Base-by-base conservation (phyloP, 2,329 filamentous ascomycete genomes). In the Nemania diffusa region DNA sequence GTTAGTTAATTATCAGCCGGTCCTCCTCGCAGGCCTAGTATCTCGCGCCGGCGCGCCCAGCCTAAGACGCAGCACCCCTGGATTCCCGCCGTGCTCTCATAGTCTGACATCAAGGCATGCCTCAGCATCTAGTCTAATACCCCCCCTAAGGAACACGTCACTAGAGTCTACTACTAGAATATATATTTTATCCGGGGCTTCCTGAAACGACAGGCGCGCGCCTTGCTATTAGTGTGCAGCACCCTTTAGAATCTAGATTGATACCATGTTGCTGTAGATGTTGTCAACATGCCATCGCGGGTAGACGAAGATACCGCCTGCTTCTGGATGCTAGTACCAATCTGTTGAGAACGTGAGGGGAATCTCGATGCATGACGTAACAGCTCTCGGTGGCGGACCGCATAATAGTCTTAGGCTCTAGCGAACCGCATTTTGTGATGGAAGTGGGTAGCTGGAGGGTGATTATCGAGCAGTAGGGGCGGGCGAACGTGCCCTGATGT, bases 201-300 rank as follows among this genome's bases (percentile, higher is more conserved):
- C 55, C 75, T 51, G 74, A 82, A 71, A 42, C 74, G 56, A 71
- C 78, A 72, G 50, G 74, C 32, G 59, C 78, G 60, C 61, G 73
- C 34, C 62, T 74, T 53, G 1, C 66, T 64, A 29, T 80, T 77
- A 4, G 20, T 22, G 34, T 67, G n/a, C n/a, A n/a, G n/a, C n/a
- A n/a, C 62, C 7, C 62, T 68, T 0, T 46, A 62, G 40, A 84
- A 83, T 0, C 74, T 60, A 0, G 57, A 20, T 0, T 74, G 72
- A 3, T 83, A 74, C 0, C 46, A 51, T n/a, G 0, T 79, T 81
- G 0, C 60, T 24, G 24, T 75, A 65, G 13, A 84, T 77, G 64
- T 81, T 61, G 32, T 81, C 79, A 5, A 76, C 74, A 37, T 82
- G 79, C 68, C 83, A 84, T 24, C 76, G 72, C 1, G 80, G 81